These are phyloP conservation scores for Arthrobotrys conoides DNA, from an alignment of 2,329 filamentous ascomycete species.

Conservation along the genomic window DNA sequence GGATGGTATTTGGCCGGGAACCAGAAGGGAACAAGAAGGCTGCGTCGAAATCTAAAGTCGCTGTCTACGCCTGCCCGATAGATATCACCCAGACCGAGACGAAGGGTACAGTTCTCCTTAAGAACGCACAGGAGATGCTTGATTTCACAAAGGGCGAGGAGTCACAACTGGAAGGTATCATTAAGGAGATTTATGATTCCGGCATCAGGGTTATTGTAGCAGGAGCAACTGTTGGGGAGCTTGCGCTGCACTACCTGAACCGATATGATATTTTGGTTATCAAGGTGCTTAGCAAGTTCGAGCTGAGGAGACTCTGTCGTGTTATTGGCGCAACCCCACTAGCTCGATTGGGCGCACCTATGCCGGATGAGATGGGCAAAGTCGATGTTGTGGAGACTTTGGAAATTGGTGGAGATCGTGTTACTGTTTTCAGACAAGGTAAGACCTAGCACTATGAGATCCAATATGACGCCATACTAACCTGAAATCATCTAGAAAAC, in stretches of 20 bases:
- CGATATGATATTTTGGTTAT: slow-evolving; percentile 95
- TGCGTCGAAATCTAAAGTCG: slow-evolving; percentile 92
- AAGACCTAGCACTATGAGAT: not conserved
- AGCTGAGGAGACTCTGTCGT: slow-evolving; percentile 92
- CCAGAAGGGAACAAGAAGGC: slow-evolving; percentile 92
- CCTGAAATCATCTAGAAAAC: slow-evolving; percentile 73
- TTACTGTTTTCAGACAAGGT: slow-evolving; percentile 93
- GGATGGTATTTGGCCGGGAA: slow-evolving; percentile 97
- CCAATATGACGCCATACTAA: slow-evolving; percentile 11
- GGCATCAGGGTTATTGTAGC: slow-evolving; percentile 92
- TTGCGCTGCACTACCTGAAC: slow-evolving; percentile 98
- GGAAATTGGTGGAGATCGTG: slow-evolving; percentile 96
- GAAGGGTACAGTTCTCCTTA: slow-evolving; percentile 95
- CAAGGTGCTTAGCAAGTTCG: slow-evolving; percentile 98
- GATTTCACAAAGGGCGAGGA: slow-evolving; percentile 99
- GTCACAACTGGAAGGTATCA: slow-evolving; percentile 85
- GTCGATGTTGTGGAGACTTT: slow-evolving; percentile 96
- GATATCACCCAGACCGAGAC: slow-evolving; percentile 97
- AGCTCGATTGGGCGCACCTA: slow-evolving; percentile 92
- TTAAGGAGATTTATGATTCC: slow-evolving; percentile 96
- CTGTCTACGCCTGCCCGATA: slow-evolving; percentile 95
- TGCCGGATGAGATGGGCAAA: slow-evolving; percentile 99
- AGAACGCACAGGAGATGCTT: slow-evolving; percentile 99
- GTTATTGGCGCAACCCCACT: slow-evolving; percentile 97
- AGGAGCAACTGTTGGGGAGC: slow-evolving; percentile 92